A percentile compares a stretch with the other conserved stretches of the same genome.
Evolutionary conservation across 306 rosid species (phyloP).

Genomic region (Benincasa hispida): DNA sequence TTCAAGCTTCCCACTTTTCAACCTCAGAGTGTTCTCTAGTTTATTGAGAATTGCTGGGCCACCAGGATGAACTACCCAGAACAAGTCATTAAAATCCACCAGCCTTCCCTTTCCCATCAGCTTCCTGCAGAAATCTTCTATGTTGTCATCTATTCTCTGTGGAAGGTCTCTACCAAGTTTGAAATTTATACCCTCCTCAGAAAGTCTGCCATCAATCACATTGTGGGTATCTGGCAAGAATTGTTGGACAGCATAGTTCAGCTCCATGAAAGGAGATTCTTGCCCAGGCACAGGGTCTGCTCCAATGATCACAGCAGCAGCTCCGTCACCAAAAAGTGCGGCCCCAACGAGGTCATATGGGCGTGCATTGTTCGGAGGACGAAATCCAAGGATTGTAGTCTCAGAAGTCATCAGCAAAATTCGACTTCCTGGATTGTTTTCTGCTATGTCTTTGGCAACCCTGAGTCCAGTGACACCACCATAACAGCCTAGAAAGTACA

Average conservation of each 20-base stretch:
- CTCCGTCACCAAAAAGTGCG: slow-evolving; percentile 94
- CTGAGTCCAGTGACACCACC: slow-evolving; percentile 91
- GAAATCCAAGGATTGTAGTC: slow-evolving; percentile 80
- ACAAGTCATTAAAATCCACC: slow-evolving; percentile 57
- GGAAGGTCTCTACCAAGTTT: slow-evolving; percentile 95
- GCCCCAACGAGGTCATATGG: slow-evolving; percentile 98
- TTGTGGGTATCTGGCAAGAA: slow-evolving; percentile 62
- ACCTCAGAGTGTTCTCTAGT: slow-evolving; percentile 41
- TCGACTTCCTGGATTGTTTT: slow-evolving; percentile 82
- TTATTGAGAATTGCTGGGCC: slow-evolving; percentile 84
- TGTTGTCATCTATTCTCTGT: slow-evolving; percentile 76
- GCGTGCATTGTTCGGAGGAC: slow-evolving; percentile 70
- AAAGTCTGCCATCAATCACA: slow-evolving; percentile 67
- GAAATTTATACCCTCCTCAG: slow-evolving; percentile 85
- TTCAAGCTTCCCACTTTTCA: slow-evolving; percentile 50
- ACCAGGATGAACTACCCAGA: slow-evolving; percentile 96
- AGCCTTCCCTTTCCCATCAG: slow-evolving; percentile 29
- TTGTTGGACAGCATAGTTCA: slow-evolving; percentile 60
- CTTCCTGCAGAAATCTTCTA: slow-evolving; percentile 67
- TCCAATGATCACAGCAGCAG: slow-evolving; percentile 80
- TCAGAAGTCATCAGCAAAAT: slow-evolving; percentile 71
- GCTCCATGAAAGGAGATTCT: slow-evolving; percentile 81
- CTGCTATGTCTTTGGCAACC: slow-evolving; percentile 92
- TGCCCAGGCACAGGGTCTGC: slow-evolving; percentile 30
- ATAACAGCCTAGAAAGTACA: slow-evolving; percentile 83